Conservation (phyloP, 148 eudicot species). For the Rhododendron williamsianum region DNA sequence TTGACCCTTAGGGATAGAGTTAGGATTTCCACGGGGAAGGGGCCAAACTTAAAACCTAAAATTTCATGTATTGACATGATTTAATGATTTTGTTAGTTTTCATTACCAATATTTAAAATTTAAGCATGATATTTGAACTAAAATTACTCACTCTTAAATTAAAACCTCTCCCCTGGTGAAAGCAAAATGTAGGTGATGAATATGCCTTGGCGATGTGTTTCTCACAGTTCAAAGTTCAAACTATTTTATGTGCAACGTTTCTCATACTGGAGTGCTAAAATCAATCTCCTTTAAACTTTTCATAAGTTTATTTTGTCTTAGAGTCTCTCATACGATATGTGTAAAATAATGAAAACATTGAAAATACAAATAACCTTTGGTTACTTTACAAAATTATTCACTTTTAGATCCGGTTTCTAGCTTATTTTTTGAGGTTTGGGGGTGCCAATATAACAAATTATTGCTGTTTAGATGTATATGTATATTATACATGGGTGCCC, state of each 20-base stretch:
- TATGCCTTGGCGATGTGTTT: too few species aligned
- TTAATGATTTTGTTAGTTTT: background rate
- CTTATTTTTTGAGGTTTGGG: too few species aligned
- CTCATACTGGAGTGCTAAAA: background rate
- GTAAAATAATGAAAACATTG: background rate
- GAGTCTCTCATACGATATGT: background rate
- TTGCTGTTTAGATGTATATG: too few species aligned
- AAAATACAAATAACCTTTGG: background rate
- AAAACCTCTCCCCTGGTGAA: background rate
- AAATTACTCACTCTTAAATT: background rate
- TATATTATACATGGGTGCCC: too few species aligned
- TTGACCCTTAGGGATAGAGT: background rate
- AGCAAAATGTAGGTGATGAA: background rate
- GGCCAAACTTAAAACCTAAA: background rate
- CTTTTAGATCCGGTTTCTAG: background rate
- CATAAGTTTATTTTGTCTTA: background rate
- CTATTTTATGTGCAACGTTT: too few species aligned
- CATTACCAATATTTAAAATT: background rate
- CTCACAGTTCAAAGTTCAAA: too few species aligned
- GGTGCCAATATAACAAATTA: too few species aligned
- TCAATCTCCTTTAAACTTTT: background rate
- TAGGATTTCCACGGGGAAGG: background rate
- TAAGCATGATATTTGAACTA: too few species aligned
- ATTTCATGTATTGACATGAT: background rate
- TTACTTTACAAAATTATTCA: background rate